A percentile compares a stretch with the other conserved stretches of the same genome.
These are phyloP conservation scores for Celoporthe dispersa DNA, from an alignment of 2,329 filamentous ascomycete genomes.

Conservation along the genomic window DNA sequence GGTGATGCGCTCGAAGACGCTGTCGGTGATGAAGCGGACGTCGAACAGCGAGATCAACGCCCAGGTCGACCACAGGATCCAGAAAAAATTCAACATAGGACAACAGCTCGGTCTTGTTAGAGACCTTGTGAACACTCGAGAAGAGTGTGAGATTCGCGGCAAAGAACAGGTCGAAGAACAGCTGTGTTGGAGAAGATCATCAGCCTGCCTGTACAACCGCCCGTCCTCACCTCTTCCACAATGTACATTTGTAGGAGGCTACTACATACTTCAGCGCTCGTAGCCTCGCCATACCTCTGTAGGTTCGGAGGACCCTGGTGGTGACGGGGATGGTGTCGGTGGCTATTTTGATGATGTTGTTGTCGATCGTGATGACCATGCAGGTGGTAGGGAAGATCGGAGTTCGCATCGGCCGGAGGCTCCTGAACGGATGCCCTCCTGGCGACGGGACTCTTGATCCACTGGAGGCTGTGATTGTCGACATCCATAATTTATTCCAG, in stretches of 20 bases:
- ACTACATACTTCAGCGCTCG: neutral
- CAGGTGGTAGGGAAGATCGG: neutral
- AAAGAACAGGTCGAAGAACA: conserved; percentile 12
- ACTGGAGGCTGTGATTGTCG: neutral
- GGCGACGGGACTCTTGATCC: conserved; percentile 10
- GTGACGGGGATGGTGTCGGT: neutral
- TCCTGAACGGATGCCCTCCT: neutral
- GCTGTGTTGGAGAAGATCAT: conserved; percentile 18
- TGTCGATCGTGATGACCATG: neutral
- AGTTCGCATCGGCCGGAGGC: neutral
- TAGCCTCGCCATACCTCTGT: conserved; percentile 4
- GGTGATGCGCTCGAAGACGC: conserved; percentile 61
- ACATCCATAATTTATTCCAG: neutral
- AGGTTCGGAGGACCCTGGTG: neutral
- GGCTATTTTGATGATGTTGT: neutral
- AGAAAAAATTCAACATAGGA: conserved; percentile 44
- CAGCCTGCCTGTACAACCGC: neutral
- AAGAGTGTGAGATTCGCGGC: conserved; percentile 20
- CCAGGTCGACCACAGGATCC: conserved; percentile 72
- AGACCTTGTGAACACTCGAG: conserved; percentile 39
- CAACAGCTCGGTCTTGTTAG: conserved; percentile 39
- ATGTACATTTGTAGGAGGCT: neutral
- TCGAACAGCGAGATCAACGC: conserved; percentile 67
- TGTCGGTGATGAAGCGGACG: conserved; percentile 68
- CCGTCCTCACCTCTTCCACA: neutral